phyloP scores from a whole-genome alignment of 140 eudicot genomes.

The Flaveria floridana region DNA sequence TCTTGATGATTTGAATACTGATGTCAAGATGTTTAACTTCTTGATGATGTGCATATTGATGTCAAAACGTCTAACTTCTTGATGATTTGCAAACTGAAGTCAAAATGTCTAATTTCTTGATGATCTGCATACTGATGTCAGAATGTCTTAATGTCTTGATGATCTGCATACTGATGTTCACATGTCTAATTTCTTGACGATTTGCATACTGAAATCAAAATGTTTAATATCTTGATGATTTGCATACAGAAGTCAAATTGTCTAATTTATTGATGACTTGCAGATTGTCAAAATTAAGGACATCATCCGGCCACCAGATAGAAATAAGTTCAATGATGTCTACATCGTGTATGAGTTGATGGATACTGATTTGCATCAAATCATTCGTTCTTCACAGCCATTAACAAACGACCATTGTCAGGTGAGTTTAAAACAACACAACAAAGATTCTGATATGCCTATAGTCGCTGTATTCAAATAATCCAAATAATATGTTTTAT shows the following conservation, averaged over 20 bases:
- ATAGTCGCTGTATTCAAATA: not conserved
- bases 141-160: not conserved
- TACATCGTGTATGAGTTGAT: slow-evolving; percentile 74
- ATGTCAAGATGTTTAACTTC: not conserved
- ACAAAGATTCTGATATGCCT: not conserved
- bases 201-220: not conserved
- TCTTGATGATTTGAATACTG: slow-evolving; percentile 21
- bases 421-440: slow-evolving; percentile 34
- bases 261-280: slow-evolving; percentile 4
- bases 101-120: not conserved
- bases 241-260: not conserved
- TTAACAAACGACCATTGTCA: slow-evolving; percentile 84
- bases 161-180: not conserved
- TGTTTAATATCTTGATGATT: not conserved
- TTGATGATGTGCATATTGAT: not conserved
- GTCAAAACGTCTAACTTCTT: not conserved
- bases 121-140: not conserved
- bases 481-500: slow-evolving; percentile 9
- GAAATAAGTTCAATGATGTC: slow-evolving; percentile 60
- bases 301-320: slow-evolving; percentile 66
- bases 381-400: slow-evolving; percentile 70
- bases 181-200: not conserved
- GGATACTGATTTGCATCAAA: slow-evolving; percentile 84
- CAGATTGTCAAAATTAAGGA: slow-evolving; percentile 80
- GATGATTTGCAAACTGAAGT: not conserved